Base-by-base conservation (phyloP, 768 basidiomycete species). In the Lanmaoa rubissima region DNA sequence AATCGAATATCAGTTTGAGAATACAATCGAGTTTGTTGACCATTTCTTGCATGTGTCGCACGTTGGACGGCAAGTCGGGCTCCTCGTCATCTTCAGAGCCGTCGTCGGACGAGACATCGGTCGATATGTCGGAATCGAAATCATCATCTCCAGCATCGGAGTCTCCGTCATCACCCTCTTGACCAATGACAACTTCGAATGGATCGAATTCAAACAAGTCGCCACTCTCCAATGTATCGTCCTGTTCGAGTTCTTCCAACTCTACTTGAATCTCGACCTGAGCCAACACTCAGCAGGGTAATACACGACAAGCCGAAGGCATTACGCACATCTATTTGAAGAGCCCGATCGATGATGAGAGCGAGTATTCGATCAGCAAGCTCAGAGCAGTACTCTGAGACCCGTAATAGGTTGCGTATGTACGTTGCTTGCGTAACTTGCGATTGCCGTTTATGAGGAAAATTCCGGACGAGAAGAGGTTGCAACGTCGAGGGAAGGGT, bases 231-330 rank as follows among this genome's bases (percentile, higher is more conserved):
- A 76, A 55, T 4, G 65, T 59, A 17, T 80, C 82, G 14, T 80
- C 77, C 4, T 89, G 89, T 64, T 96, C 94, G 5, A 95, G 76
- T 61, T 97, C 93, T 67, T 98, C 95, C 4, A 94, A 68, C 65
- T 95, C 94, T n/a, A 93, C 89, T 68, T 97, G 95, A 34, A 99
- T 94, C 73, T 99, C 96, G 28, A 97, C 92, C 93, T 95, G 59
- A 2, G 47, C 36, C 5, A 13, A 28, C 10, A 41, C 5, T 53
- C n/a, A 60, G 57, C 19, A 40, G 19, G 16, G 50, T 13, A 5
- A 9, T 40, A 51, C 28, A 19, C 50, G 16, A 34, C 44, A 2
- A 51, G 7, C 19, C 1, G 11, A 26, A 58, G 12, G 48, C 4
- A 2, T 26, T 12, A 79, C 92, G 54, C 65, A 95, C 96, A 71